Evolutionary conservation across 1,139 yeast species (phyloP).

Genomic region (Suhomyces bokatorum): DNA sequence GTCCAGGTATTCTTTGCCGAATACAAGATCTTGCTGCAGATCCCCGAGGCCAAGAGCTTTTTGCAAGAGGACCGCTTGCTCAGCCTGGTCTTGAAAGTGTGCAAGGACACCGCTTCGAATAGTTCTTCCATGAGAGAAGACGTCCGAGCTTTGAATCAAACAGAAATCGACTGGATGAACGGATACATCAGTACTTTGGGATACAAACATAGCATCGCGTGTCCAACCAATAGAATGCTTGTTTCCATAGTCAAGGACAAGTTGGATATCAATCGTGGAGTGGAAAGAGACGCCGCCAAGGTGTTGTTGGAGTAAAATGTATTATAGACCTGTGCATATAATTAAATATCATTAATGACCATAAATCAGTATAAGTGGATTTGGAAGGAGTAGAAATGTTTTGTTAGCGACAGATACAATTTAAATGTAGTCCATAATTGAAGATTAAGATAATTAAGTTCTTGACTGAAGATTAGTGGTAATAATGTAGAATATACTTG

Average conservation of each 20-base stretch:
- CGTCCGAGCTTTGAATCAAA: constrained; percentile 54
- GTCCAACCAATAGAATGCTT: constrained; percentile 51
- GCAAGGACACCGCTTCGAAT: constrained; percentile 54
- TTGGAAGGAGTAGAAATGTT: no score
- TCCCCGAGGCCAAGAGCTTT: constrained; percentile 38
- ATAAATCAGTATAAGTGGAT: no score
- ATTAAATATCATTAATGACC: background rate
- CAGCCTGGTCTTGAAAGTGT: constrained; percentile 47
- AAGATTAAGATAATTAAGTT: no score
- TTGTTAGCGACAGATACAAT: no score
- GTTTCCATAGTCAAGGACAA: constrained; percentile 50
- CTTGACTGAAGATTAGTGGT: no score
- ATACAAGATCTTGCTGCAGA: constrained; percentile 29
- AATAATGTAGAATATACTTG: no score
- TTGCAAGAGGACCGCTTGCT: constrained; percentile 48
- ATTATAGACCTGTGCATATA: background rate
- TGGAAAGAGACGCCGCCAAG: constrained; percentile 27
- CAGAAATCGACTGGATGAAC: constrained; percentile 80
- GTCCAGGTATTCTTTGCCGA: constrained; percentile 39
- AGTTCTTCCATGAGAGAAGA: constrained; percentile 91
- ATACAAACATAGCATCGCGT: constrained; percentile 33
- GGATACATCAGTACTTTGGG: constrained; percentile 67
- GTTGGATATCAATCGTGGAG: constrained; percentile 32
- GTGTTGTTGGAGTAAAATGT: constrained; percentile 5
- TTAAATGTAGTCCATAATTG: no score